Evolutionary conservation across 1,139 yeast genomes (phyloP).

Genomic region (Blastobotrys illinoisensis): DNA sequence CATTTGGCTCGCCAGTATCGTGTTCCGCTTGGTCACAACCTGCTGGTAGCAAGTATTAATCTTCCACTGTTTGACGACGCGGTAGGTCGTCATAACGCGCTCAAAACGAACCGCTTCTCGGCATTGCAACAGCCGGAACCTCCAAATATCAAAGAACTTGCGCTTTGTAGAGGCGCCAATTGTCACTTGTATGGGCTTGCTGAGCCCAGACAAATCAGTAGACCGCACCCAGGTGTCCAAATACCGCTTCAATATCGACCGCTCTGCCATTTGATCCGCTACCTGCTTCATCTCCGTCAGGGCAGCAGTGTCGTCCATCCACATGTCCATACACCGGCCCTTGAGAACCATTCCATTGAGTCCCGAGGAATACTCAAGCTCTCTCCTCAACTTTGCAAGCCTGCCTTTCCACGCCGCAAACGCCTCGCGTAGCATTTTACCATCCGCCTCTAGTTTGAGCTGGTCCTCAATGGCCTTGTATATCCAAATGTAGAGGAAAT

Average conservation of each 20-base stretch:
- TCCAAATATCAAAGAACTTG: constrained; percentile 16
- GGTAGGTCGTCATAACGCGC: constrained; percentile 14
- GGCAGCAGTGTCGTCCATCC: constrained; percentile 2
- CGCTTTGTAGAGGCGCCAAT: not conserved
- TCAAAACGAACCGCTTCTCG: constrained; percentile 20
- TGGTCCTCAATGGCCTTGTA: constrained; percentile 1
- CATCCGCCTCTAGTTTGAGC: not conserved
- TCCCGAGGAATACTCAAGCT: not conserved
- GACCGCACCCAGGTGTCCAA: constrained; percentile 5
- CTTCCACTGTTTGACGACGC: constrained; percentile 18
- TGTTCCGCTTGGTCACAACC: not conserved
- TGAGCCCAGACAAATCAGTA: not conserved
- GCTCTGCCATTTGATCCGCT: constrained; percentile 5
- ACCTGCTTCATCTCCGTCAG: constrained; percentile 6
- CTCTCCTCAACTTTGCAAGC: not conserved
- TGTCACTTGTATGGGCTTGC: not conserved
- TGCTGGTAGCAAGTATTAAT: constrained; percentile 9
- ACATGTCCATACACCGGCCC: not conserved
- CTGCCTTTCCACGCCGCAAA: not conserved
- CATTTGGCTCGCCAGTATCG: constrained; percentile 8
- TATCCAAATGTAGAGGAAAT: constrained; percentile 1
- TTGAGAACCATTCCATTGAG: not conserved
- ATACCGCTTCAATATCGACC: constrained; percentile 3
- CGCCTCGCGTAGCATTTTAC: not conserved
- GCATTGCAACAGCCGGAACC: constrained; percentile 11